Percentiles rank a stretch among this genome's conserved stretches.
Conservation (phyloP, 495 filamentous ascomycete genomes). For the Penicillium coprophilum region DNA sequence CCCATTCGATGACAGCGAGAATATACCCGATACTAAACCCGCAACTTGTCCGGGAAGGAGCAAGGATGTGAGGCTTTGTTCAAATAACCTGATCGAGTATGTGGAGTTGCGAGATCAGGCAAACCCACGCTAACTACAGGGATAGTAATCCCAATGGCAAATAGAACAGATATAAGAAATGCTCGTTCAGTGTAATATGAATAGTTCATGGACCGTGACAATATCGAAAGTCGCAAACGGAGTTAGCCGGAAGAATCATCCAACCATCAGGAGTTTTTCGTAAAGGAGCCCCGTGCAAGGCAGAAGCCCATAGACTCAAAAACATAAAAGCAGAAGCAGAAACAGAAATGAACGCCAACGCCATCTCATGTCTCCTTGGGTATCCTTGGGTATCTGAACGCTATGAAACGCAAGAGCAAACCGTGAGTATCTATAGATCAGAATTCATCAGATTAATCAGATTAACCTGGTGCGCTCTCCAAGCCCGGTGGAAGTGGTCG, state of each 20-base stretch:
- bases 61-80: too few relatives aligned
- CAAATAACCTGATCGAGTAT: too few relatives aligned
- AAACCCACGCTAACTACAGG: too few relatives aligned
- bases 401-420: neutral
- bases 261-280: neutral
- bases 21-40: too few relatives aligned
- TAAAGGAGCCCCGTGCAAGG: neutral
- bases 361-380: neutral
- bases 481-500: neutral
- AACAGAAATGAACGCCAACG: neutral
- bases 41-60: too few relatives aligned
- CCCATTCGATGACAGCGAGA: too few relatives aligned
- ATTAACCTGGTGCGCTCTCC: neutral
- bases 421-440: neutral
- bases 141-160: neutral
- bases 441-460: neutral
- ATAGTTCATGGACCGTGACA: neutral
- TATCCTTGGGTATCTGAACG: slow-evolving; percentile 5
- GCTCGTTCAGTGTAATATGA: neutral
- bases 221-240: neutral
- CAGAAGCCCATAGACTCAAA: neutral
- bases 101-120: too few relatives aligned
- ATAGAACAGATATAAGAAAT: neutral
- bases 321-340: neutral
- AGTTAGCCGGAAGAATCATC: neutral